These are phyloP conservation scores for Coemansia sp. DNA, from an alignment of 192 early-diverging fungal species.

Conservation along the genomic window DNA sequence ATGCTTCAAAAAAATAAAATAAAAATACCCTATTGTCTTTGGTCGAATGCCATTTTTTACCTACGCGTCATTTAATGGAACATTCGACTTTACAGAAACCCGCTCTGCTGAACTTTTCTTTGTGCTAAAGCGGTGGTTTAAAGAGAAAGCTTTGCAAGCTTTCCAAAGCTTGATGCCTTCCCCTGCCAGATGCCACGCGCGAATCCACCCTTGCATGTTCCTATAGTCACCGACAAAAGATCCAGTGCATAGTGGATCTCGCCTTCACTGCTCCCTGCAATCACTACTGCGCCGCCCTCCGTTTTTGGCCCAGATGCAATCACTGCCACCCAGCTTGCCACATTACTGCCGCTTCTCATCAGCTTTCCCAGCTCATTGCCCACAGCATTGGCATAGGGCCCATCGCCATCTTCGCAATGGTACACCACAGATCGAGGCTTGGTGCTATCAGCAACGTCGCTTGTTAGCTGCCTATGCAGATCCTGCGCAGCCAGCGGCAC, in stretches of 20 bases:
- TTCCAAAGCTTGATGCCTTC: slow-evolving; percentile 12
- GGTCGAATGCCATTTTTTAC: no score
- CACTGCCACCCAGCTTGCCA: slow-evolving; percentile 11
- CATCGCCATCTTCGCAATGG: slow-evolving; percentile 34
- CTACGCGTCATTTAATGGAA: background rate
- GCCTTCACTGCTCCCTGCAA: slow-evolving; percentile 10
- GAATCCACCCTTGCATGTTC: slow-evolving; percentile 25
- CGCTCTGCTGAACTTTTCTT: background rate
- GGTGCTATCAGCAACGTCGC: background rate
- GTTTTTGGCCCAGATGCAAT: slow-evolving; percentile 19
- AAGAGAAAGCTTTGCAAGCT: slow-evolving; percentile 6
- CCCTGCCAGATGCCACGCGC: slow-evolving; percentile 31
- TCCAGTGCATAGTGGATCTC: slow-evolving; percentile 8
- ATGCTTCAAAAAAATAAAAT: no score
- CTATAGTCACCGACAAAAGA: slow-evolving; percentile 11
- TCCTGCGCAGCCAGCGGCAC: slow-evolving; percentile 19
- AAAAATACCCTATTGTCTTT: no score
- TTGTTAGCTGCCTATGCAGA: slow-evolving; percentile 8
- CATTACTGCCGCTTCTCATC: slow-evolving; percentile 5
- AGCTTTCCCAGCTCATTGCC: slow-evolving; percentile 14
- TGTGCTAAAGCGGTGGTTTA: background rate
- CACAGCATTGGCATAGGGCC: slow-evolving; percentile 17
- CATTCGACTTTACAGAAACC: background rate
- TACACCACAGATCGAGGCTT: slow-evolving; percentile 8
- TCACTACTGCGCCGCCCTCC: slow-evolving; percentile 21